phyloP scores from a whole-genome alignment of 371 early-diverging fungal genomes.

The Rhizopus sp. region DNA sequence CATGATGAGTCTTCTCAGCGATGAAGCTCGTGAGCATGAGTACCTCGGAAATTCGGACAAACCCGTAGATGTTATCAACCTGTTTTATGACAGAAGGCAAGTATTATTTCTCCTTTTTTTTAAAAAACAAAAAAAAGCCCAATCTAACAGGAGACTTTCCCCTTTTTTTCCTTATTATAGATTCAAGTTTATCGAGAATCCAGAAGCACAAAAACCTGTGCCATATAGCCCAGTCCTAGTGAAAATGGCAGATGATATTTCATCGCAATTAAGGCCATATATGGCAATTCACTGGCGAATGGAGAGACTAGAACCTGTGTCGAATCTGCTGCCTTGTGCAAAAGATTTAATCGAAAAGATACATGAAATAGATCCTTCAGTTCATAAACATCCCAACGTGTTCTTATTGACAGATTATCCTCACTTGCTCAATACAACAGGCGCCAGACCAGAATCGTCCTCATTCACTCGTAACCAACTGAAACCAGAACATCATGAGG shows the following conservation, averaged over 20 bases:
- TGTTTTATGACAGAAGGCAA: constrained; percentile 42
- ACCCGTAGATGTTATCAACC: constrained; percentile 41
- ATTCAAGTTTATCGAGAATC: constrained; percentile 37
- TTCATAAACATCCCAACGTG: constrained; percentile 20
- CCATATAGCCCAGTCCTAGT: constrained; percentile 36
- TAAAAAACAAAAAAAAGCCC: too few relatives aligned
- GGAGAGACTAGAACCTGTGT: constrained; percentile 47
- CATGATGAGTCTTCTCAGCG: constrained; percentile 28
- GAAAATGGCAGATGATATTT: constrained; percentile 35
- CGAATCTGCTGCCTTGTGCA: constrained; percentile 46
- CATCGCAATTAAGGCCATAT: constrained; percentile 38
- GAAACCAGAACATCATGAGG: constrained; percentile 40
- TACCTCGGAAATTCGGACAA: constrained; percentile 12
- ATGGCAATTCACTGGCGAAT: constrained; percentile 57
- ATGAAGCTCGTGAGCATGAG: constrained; percentile 30
- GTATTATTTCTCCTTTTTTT: too few relatives aligned
- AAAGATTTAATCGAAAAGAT: constrained; percentile 32
- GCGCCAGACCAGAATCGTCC: constrained; percentile 42
- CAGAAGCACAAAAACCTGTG: constrained; percentile 31
- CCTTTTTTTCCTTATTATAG: constrained; percentile 16
- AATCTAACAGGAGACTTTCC: not conserved
- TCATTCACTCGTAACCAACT: constrained; percentile 38
- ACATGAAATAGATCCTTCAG: constrained; percentile 4
- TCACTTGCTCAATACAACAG: constrained; percentile 31
- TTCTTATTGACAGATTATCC: constrained; percentile 54